Percentiles rank a stretch among this genome's conserved stretches.
Evolutionary conservation across 768 basidiomycete genomes (phyloP).

Genomic region (Cytidiella melzeri): DNA sequence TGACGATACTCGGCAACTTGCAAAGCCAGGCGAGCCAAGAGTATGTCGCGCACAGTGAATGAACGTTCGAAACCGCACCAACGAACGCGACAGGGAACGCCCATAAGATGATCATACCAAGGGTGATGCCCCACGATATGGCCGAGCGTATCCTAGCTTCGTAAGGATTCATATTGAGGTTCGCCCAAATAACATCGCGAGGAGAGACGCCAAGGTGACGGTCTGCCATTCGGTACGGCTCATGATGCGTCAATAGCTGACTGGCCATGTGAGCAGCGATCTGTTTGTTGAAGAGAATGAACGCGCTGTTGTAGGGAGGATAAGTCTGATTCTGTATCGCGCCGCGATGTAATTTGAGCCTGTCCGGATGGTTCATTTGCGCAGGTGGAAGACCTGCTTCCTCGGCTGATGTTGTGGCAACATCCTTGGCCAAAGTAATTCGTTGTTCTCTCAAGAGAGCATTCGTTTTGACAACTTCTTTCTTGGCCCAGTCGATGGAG

Average conservation of each 20-base stretch:
- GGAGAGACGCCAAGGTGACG: slow-evolving; percentile 81
- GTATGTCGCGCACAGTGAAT: slow-evolving; percentile 55
- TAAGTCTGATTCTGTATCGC: slow-evolving; percentile 22
- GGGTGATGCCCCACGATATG: slow-evolving; percentile 69
- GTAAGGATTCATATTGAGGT: slow-evolving; percentile 86
- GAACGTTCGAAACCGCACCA: slow-evolving; percentile 79
- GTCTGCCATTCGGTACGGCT: slow-evolving; percentile 74
- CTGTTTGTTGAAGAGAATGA: slow-evolving; percentile 89
- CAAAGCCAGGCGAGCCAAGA: slow-evolving; percentile 85
- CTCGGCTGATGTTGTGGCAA: slow-evolving; percentile 16
- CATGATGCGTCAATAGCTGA: slow-evolving; percentile 70
- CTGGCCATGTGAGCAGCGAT: slow-evolving; percentile 88
- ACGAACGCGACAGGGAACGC: slow-evolving; percentile 70
- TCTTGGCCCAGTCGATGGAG: slow-evolving; percentile 83
- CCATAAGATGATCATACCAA: slow-evolving; percentile 83
- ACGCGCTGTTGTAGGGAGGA: slow-evolving; percentile 50
- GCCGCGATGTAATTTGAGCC: slow-evolving; percentile 15
- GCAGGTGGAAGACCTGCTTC: slow-evolving; percentile 14
- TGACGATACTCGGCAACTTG: slow-evolving; percentile 50
- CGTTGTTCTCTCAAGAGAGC: slow-evolving; percentile 20
- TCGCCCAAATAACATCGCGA: slow-evolving; percentile 87
- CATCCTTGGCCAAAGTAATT: slow-evolving; percentile 24
- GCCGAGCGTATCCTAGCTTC: slow-evolving; percentile 37
- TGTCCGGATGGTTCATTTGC: slow-evolving; percentile 19
- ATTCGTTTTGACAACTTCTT: slow-evolving; percentile 53